phyloP scores from a whole-genome alignment of 2,329 filamentous ascomycete species.

The Berkeleyomyces rouxiae region DNA sequence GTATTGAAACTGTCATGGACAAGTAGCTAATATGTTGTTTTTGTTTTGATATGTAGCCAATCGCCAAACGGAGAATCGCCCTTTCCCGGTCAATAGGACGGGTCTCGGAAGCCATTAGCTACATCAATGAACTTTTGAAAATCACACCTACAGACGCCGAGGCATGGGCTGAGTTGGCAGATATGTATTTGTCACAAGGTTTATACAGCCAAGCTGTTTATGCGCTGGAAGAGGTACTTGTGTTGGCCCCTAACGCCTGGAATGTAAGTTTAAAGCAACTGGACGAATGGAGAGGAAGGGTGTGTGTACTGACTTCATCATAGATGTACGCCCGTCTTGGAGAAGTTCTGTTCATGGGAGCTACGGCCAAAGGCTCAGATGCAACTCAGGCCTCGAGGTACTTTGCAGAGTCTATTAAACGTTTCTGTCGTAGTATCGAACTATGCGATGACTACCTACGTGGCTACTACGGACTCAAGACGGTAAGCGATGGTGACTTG shows the following conservation, averaged over 20 bases:
- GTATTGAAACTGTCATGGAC: neutral
- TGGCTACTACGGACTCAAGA: constrained; percentile 80
- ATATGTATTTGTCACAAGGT: constrained; percentile 68
- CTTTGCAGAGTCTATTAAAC: constrained; percentile 58
- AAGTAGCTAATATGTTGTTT: constrained; percentile 18
- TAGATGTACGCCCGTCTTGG: constrained; percentile 77
- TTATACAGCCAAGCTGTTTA: constrained; percentile 72
- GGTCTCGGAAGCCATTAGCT: constrained; percentile 53
- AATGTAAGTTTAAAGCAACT: constrained; percentile 45
- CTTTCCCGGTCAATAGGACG: constrained; percentile 60
- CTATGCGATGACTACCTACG: constrained; percentile 84
- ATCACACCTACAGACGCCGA: constrained; percentile 80
- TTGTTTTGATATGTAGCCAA: constrained; percentile 38
- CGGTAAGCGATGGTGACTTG: constrained; percentile 32
- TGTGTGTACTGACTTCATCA: constrained; percentile 4
- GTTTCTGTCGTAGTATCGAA: constrained; percentile 82
- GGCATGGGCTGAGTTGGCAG: constrained; percentile 80
- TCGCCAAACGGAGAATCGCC: constrained; percentile 70
- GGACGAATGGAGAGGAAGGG: neutral
- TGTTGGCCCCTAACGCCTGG: constrained; percentile 84
- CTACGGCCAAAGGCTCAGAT: constrained; percentile 23
- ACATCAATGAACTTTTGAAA: constrained; percentile 60
- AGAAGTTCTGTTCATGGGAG: constrained; percentile 62
- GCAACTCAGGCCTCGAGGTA: constrained; percentile 25
- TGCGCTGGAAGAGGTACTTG: constrained; percentile 75